Evolutionary conservation across 768 basidiomycete genomes (phyloP), one percentile per base, ranked within the genome.

Genomic region (Gloeopeniophorella convolvens): DNA sequence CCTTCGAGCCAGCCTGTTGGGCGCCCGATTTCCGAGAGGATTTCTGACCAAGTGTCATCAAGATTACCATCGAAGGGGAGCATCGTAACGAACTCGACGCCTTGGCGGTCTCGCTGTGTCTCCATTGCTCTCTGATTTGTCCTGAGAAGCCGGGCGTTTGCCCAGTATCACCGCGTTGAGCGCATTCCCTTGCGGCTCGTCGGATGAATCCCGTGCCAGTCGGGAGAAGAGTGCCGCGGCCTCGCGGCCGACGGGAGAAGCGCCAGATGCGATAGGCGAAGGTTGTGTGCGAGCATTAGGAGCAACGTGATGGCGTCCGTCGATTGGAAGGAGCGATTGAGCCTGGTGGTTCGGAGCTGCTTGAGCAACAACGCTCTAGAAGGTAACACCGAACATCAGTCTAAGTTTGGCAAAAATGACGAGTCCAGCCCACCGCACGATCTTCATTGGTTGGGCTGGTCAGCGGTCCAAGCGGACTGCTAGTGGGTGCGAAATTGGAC

Each of bases 141-240:
- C 35, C 1, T 54, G 56, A 30, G 88, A 18, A 77, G 51, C 62
- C 59, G 45, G 64, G 18, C 46, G 39, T 43, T 46, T 36, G 37
- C 36, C 43, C 24, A 43, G 23, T 44, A 20, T 42, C 20, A 42
- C 26, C 33, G 20, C 35, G 30, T 30, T 26, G 36, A 35, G 20
- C 33, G 39, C 26, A 30, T 42, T 15, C 35, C 24, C 26, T 20
- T 12, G 16, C 11, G n/a, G 12, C 24, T 27, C 11, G n/a, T n/a
- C 47, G 9, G 26, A 13, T 11, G 35, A n/a, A 21, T 36, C 34
- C 13, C 15, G 40, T 27, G 45, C 10, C 13, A 23, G 30, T 7
- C 9, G 35, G 23, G 51, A 42, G 21, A 27, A 21, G 13, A 30
- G 11, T 5, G 33, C 26, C 21, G 6, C 16, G 9, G 21, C 30